Percentiles rank a stretch among this genome's conserved stretches.
Conservation (phyloP, 2,329 filamentous ascomycete genomes). For the Monosporascus sp. region DNA sequence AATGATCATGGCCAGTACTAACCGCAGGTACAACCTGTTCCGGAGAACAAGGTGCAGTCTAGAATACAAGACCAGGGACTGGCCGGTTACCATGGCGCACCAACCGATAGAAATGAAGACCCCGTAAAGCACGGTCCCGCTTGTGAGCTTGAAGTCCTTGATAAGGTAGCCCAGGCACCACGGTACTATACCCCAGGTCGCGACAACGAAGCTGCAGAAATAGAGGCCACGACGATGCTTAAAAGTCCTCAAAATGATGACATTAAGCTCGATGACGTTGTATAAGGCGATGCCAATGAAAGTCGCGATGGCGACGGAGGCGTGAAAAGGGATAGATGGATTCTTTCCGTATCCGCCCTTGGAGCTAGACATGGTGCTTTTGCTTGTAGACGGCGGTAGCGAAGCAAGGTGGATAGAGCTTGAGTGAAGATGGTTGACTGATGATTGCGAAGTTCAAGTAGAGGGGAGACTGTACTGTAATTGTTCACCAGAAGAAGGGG, state of each 20-base stretch:
- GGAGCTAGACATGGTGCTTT: too few species aligned
- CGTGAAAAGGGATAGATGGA: too few species aligned
- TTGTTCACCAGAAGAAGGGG: too few species aligned
- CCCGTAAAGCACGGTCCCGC: slow-evolving; percentile 8
- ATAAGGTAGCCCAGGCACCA: slow-evolving; percentile 9
- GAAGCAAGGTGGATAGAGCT: too few species aligned
- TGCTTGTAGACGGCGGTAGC: too few species aligned
- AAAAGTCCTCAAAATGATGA: slow-evolving; percentile 33
- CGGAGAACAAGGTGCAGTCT: slow-evolving; percentile 54
- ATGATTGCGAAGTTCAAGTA: too few species aligned
- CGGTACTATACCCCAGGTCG: slow-evolving; percentile 18
- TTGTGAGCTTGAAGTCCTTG: slow-evolving; percentile 11
- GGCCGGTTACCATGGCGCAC: slow-evolving; percentile 53
- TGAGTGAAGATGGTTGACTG: too few species aligned
- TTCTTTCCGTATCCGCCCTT: too few species aligned
- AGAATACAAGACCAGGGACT: slow-evolving; percentile 53
- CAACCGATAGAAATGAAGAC: slow-evolving; percentile 39
- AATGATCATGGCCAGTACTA: slow-evolving; percentile 51
- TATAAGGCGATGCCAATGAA: slow-evolving; percentile 28
- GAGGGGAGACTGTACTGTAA: too few species aligned
- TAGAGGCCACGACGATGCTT: slow-evolving; percentile 33
- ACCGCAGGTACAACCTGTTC: slow-evolving; percentile 39
- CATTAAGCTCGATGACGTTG: slow-evolving; percentile 33
- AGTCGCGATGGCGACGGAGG: slow-evolving; percentile 3
- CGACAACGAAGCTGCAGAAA: slow-evolving; percentile 34